phyloP scores from a whole-genome alignment of 75 land plant species.

The Azolla pinnata region DNA sequence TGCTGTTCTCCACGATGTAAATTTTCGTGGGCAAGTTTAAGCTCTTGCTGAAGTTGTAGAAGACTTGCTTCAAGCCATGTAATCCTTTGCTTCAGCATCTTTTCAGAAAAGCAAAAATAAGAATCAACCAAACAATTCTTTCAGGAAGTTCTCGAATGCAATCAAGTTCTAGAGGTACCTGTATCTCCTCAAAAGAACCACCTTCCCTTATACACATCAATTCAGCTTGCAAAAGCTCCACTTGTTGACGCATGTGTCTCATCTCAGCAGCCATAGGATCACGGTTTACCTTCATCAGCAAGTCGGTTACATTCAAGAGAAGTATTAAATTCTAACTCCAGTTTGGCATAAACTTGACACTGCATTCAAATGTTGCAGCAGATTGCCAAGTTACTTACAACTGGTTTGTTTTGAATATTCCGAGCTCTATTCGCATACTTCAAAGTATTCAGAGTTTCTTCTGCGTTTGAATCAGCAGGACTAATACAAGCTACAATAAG shows the following conservation, averaged over 20 bases:
- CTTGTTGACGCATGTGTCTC: conserved; percentile 83
- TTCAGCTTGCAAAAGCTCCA: conserved; percentile 88
- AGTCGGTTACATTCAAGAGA: neutral
- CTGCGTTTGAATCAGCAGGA: conserved; percentile 97
- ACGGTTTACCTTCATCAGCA: conserved; percentile 63
- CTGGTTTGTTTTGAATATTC: conserved; percentile 93
- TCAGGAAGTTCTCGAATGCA: too few species aligned
- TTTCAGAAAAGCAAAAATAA: too few species aligned
- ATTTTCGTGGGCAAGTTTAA: conserved; percentile 36
- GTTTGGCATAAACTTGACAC: neutral
- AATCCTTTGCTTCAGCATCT: conserved; percentile 74
- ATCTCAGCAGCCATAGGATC: conserved; percentile 86
- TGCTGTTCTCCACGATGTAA: conserved; percentile 42
- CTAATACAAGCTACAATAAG: conserved; percentile 88
- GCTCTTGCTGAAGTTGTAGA: conserved; percentile 52
- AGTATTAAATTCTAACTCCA: neutral
- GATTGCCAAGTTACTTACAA: conserved; percentile 48
- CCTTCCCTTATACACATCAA: conserved; percentile 58
- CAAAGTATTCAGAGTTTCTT: conserved; percentile 88
- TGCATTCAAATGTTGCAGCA: neutral
- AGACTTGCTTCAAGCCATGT: conserved; percentile 76
- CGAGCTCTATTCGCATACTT: conserved; percentile 99
- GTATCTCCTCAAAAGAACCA: conserved; percentile 56
- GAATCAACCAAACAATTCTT: too few species aligned
- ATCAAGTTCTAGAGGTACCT: conserved; percentile 26